A percentile compares a stretch with the other conserved stretches of the same genome.
Conservation (phyloP, 768 basidiomycete species). For the Gyrodon lividus region DNA sequence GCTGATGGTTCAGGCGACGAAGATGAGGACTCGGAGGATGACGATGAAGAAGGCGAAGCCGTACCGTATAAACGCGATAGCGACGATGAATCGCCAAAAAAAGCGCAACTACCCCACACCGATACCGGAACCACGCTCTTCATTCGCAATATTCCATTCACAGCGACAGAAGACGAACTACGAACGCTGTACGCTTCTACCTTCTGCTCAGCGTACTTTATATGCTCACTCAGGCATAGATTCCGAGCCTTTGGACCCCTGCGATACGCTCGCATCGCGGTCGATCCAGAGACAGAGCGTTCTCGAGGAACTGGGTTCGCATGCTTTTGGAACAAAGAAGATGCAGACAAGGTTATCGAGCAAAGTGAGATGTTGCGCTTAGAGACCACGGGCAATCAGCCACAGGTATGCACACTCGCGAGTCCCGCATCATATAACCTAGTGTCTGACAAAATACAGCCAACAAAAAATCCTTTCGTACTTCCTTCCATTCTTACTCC, state of each 20-base stretch:
- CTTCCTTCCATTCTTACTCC: conserved; percentile 88
- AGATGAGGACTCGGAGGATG: conserved; percentile 30
- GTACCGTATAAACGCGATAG: conserved; percentile 3
- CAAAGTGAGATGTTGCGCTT: conserved; percentile 71
- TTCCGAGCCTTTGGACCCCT: conserved; percentile 92
- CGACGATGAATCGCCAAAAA: conserved; percentile 45
- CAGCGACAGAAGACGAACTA: conserved; percentile 91
- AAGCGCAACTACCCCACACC: conserved; percentile 75
- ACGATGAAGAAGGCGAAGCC: conserved; percentile 24
- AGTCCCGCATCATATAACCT: background rate
- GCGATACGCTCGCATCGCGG: conserved; percentile 88
- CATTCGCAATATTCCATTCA: conserved; percentile 89
- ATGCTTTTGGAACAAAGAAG: conserved; percentile 93
- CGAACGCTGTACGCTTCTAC: conserved; percentile 63
- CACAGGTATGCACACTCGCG: conserved; percentile 28
- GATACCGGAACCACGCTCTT: conserved; percentile 92
- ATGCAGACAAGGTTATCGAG: conserved; percentile 81
- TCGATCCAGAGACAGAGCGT: conserved; percentile 79
- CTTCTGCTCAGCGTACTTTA: background rate
- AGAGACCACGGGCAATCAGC: conserved; percentile 56
- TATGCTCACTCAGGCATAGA: conserved; percentile 38
- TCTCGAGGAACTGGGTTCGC: conserved; percentile 96
- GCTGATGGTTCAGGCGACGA: conserved; percentile 28
- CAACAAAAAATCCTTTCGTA: conserved; percentile 82
- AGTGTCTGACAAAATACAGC: conserved; percentile 31